Percentiles rank a stretch among this genome's conserved stretches.
Evolutionary conservation across 257 asterid genomes (phyloP).

Genomic region (Penstemon davidsonii): DNA sequence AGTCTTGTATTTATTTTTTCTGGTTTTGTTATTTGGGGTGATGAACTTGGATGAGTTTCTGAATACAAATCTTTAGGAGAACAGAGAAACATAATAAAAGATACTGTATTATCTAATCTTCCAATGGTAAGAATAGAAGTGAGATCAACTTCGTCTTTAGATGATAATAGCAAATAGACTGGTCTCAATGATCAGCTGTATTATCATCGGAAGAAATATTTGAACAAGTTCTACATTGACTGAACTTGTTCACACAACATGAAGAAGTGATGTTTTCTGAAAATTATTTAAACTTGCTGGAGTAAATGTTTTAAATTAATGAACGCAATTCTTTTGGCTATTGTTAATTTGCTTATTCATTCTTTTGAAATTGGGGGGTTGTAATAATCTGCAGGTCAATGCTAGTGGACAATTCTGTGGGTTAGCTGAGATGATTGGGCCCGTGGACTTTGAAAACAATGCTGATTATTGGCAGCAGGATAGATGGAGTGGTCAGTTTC

Average conservation of each 20-base stretch:
- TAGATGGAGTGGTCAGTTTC: constrained; percentile 99
- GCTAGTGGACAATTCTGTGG: constrained; percentile 99
- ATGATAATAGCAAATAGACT: not conserved
- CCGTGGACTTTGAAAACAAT: constrained; percentile 85
- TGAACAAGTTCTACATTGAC: constrained; percentile 12
- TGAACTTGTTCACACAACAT: constrained; percentile 6
- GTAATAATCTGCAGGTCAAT: constrained; percentile 64
- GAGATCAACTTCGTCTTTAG: not conserved
- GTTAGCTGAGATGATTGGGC: constrained; percentile 95
- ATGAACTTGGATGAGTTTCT: constrained; percentile 17
- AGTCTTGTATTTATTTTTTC: not conserved
- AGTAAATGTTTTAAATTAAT: no score
- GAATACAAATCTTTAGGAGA: constrained; percentile 6
- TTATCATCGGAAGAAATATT: not conserved
- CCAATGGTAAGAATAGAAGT: not conserved
- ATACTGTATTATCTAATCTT: not conserved
- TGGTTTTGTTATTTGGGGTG: constrained; percentile 4
- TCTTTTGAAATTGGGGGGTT: constrained; percentile 18
- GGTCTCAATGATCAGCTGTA: no score
- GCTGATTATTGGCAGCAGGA: constrained; percentile 99
- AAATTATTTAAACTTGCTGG: not conserved
- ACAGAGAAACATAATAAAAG: not conserved
- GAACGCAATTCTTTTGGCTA: not conserved
- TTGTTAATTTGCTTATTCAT: constrained; percentile 17
- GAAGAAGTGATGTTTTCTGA: not conserved